phyloP scores from a whole-genome alignment of 305 asterid genomes.

The Solanum hybrid region DNA sequence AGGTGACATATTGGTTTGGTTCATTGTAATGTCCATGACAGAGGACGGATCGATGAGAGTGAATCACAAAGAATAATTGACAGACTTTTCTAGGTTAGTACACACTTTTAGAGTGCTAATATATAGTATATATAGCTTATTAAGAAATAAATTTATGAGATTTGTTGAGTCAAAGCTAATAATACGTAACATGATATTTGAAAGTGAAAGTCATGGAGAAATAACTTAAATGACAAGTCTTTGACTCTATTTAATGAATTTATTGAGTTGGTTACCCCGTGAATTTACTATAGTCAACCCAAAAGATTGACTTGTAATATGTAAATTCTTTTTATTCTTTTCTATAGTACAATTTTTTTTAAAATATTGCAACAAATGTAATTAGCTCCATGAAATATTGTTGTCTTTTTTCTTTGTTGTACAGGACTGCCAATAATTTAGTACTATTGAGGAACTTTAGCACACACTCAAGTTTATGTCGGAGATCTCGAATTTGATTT shows the following conservation, averaged over 20 bases:
- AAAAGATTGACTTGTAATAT: background rate
- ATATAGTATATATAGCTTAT: no score
- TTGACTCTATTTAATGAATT: background rate
- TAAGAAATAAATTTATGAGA: background rate
- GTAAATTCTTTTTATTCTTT: background rate
- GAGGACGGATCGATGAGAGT: background rate
- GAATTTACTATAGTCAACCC: background rate
- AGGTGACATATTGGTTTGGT: background rate
- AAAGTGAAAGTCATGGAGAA: background rate
- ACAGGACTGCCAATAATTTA: background rate
- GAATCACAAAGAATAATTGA: background rate
- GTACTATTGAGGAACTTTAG: background rate
- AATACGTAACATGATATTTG: background rate
- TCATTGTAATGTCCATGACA: background rate
- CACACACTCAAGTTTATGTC: background rate
- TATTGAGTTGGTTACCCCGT: background rate
- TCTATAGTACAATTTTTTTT: background rate
- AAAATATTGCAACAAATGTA: background rate
- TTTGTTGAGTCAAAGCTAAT: background rate
- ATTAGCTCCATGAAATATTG: background rate
- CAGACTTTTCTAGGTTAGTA: background rate
- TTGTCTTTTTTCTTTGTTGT: background rate
- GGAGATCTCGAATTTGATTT: background rate
- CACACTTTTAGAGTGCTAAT: background rate
- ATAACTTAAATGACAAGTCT: background rate